Conservation (phyloP, 2,329 filamentous ascomycete genomes). For the Xenoacremonium recifei region DNA sequence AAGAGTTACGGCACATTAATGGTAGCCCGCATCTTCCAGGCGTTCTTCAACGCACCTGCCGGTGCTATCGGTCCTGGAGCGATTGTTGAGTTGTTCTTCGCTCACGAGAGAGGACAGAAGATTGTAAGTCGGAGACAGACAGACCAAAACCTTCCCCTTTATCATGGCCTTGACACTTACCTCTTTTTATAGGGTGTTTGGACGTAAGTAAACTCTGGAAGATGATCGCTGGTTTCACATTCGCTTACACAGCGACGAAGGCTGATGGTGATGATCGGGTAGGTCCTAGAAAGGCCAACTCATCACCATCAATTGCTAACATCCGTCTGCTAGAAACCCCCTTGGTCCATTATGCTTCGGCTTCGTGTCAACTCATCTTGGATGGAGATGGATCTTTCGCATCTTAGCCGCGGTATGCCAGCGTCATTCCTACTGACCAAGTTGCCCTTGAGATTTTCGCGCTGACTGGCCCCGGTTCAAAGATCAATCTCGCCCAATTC, state of each 20-base stretch:
- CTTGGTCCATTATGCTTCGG: not conserved
- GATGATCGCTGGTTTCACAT: not conserved
- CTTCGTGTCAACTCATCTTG: not conserved
- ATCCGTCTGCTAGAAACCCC: not conserved
- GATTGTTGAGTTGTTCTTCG: not conserved
- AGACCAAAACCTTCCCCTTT: not conserved
- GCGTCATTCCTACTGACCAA: too few species aligned
- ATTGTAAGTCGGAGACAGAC: not conserved
- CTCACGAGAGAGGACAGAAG: not conserved
- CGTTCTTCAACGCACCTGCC: not conserved
- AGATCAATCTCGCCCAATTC: not conserved
- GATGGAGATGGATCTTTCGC: not conserved
- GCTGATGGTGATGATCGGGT: not conserved
- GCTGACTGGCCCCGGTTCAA: too few species aligned
- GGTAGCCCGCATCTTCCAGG: not conserved
- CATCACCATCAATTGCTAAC: not conserved
- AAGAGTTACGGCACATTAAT: not conserved
- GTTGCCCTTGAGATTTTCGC: too few species aligned
- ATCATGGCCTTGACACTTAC: not conserved
- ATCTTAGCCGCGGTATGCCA: not conserved
- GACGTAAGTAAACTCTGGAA: not conserved
- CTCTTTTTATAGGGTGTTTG: not conserved
- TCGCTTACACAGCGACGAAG: not conserved
- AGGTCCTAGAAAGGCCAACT: not conserved
- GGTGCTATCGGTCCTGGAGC: not conserved